Conservation (phyloP, 768 basidiomycete species). For the Pisolithus sp. region DNA sequence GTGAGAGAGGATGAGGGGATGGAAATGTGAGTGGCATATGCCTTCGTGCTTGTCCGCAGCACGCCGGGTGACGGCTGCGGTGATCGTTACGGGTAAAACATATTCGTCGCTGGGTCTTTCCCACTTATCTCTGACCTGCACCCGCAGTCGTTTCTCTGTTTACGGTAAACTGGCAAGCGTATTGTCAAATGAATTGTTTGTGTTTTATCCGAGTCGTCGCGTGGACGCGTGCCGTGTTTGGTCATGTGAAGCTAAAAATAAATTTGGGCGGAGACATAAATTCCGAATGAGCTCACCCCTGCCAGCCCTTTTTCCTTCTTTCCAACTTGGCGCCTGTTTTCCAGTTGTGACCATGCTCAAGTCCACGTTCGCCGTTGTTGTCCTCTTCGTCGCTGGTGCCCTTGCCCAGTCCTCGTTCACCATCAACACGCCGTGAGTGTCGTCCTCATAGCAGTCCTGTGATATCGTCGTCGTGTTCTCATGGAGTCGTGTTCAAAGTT, state of each 20-base stretch:
- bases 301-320: conserved; percentile 22
- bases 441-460: background rate
- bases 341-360: conserved; percentile 39
- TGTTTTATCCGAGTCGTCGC: background rate
- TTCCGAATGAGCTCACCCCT: conserved; percentile 9
- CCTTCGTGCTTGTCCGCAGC: background rate
- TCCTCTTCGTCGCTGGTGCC: conserved; percentile 36
- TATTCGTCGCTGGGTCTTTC: too few relatives aligned
- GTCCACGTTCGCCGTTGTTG: conserved; percentile 32
- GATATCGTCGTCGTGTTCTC: background rate
- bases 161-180: too few relatives aligned
- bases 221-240: conserved; percentile 1
- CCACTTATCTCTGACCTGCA: too few relatives aligned
- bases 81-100: too few relatives aligned
- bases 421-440: conserved; percentile 70
- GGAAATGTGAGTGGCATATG: background rate
- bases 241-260: conserved; percentile 7
- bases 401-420: conserved; percentile 37
- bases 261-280: conserved; percentile 31
- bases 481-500: conserved; percentile 26
- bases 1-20: conserved; percentile 8
- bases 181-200: too few relatives aligned
- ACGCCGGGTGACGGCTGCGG: too few relatives aligned
- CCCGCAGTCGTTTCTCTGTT: too few relatives aligned
- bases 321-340: conserved; percentile 13